Percentiles rank a stretch among this genome's conserved stretches.
phyloP scores from a whole-genome alignment of 768 basidiomycete genomes.

The Boletus subparvulus region DNA sequence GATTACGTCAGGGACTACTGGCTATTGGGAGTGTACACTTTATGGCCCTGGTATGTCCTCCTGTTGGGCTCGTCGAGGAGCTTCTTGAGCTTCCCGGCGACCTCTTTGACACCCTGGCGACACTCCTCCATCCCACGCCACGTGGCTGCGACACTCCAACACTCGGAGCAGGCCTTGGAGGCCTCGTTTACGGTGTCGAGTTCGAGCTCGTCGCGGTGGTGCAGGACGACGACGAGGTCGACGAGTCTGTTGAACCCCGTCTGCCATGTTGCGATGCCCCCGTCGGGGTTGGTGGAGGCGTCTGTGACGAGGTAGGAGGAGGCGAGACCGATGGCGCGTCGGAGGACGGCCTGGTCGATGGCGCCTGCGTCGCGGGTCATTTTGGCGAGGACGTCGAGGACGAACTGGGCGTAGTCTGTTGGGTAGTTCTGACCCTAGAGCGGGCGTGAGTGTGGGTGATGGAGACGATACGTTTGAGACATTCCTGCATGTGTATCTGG shows the following conservation, averaged over 20 bases:
- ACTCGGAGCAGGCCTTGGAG: conserved; percentile 64
- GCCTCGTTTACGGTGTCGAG: conserved; percentile 75
- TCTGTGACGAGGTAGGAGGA: conserved; percentile 82
- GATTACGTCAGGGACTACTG: conserved; percentile 17
- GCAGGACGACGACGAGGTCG: conserved; percentile 71
- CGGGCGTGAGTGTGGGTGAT: background rate
- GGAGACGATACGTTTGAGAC: conserved; percentile 1
- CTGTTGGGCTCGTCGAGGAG: conserved; percentile 38
- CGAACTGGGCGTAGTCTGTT: conserved; percentile 63
- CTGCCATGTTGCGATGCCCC: conserved; percentile 62
- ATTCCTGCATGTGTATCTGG: conserved; percentile 33
- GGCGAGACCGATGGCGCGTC: conserved; percentile 65
- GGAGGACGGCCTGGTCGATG: conserved; percentile 62
- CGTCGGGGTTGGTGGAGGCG: conserved; percentile 56
- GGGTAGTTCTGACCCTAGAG: conserved; percentile 36
- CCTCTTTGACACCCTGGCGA: conserved; percentile 57
- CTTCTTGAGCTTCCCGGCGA: conserved; percentile 59
- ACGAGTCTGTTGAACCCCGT: conserved; percentile 66
- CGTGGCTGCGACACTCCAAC: conserved; percentile 69
- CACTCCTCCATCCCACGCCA: conserved; percentile 69
- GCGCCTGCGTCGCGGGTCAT: conserved; percentile 45
- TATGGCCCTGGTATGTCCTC: conserved; percentile 33
- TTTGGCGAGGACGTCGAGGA: conserved; percentile 52
- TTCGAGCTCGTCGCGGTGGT: conserved; percentile 64
- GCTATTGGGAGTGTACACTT: conserved; percentile 33